Evolutionary conservation across 805 yeast species (phyloP).

Genomic region (Ogataea chonburiensis): DNA sequence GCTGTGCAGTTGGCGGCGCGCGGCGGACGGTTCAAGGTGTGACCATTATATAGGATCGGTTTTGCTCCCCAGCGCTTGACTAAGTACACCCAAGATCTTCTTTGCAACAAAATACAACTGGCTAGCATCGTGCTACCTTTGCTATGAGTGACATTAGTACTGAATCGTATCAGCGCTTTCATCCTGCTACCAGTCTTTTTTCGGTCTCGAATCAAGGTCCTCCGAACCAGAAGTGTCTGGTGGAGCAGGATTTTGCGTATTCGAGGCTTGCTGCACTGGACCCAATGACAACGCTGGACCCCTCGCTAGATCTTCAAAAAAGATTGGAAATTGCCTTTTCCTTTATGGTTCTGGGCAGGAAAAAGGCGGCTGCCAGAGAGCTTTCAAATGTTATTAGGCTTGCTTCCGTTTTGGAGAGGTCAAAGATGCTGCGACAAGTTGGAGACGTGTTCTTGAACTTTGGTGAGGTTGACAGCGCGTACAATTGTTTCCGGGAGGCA

Average conservation of each 20-base stretch:
- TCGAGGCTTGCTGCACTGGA: conserved; percentile 9
- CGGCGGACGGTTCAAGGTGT: too few relatives aligned
- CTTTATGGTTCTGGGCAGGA: conserved; percentile 20
- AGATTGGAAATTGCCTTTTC: conserved; percentile 18
- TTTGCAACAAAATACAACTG: conserved; percentile 7
- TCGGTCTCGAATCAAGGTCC: conserved; percentile 21
- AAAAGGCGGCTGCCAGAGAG: conserved; percentile 21
- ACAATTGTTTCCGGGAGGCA: conserved; percentile 19
- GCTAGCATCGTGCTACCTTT: conserved; percentile 15
- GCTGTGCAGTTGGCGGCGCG: too few relatives aligned
- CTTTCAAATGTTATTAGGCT: conserved; percentile 18
- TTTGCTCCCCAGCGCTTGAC: conserved; percentile 10
- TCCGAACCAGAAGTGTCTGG: conserved; percentile 13
- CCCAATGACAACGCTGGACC: conserved; percentile 15
- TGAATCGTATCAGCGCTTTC: conserved; percentile 17
- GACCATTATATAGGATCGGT: too few relatives aligned
- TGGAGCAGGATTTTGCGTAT: conserved; percentile 20
- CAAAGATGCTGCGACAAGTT: conserved; percentile 14
- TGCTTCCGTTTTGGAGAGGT: conserved; percentile 15
- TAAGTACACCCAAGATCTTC: conserved; percentile 5
- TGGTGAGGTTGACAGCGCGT: conserved; percentile 15
- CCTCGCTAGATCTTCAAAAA: conserved; percentile 9
- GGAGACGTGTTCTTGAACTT: conserved; percentile 19
- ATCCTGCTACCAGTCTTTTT: conserved; percentile 21
- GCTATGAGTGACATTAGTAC: conserved; percentile 19